These are phyloP conservation scores for Chlamydomonas sp. DNA, from an alignment of 139 green algal species.

Conservation along the genomic window DNA sequence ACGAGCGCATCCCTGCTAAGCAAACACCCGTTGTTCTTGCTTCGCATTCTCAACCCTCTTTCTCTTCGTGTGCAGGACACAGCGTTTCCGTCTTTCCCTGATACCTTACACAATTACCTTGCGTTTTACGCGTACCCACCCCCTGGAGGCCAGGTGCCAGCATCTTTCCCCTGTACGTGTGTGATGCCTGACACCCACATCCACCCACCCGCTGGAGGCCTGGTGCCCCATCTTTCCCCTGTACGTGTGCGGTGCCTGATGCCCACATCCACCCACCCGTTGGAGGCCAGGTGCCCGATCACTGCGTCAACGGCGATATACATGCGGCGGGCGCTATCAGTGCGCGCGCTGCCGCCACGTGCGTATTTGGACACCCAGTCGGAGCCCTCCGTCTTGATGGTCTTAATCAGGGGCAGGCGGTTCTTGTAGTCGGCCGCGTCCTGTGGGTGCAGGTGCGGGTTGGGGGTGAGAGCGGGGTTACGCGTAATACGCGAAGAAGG, in stretches of 20 bases:
- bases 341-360: slow-evolving; percentile 56
- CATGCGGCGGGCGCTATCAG: slow-evolving; percentile 51
- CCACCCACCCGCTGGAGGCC: not conserved
- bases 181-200: not conserved
- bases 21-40: no score
- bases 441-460: slow-evolving; percentile 12
- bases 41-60: no score
- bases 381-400: slow-evolving; percentile 42
- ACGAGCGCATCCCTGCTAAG: no score
- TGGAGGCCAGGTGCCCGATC: slow-evolving; percentile 51
- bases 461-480: not conserved
- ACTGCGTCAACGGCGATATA: slow-evolving; percentile 65
- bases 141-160: not conserved
- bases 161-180: not conserved
- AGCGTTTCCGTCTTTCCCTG: not conserved
- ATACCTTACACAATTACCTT: not conserved
- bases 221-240: not conserved
- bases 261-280: slow-evolving; percentile 30
- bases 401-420: slow-evolving; percentile 61
- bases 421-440: slow-evolving; percentile 53
- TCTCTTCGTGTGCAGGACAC: no score
- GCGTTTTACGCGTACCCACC: not conserved
- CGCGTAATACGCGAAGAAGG: not conserved
- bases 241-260: not conserved
- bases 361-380: slow-evolving; percentile 67